Evolutionary conservation across 2,329 filamentous ascomycete species (phyloP), one percentile per base, ranked within the genome.

Genomic region (Ilyonectria destructans): DNA sequence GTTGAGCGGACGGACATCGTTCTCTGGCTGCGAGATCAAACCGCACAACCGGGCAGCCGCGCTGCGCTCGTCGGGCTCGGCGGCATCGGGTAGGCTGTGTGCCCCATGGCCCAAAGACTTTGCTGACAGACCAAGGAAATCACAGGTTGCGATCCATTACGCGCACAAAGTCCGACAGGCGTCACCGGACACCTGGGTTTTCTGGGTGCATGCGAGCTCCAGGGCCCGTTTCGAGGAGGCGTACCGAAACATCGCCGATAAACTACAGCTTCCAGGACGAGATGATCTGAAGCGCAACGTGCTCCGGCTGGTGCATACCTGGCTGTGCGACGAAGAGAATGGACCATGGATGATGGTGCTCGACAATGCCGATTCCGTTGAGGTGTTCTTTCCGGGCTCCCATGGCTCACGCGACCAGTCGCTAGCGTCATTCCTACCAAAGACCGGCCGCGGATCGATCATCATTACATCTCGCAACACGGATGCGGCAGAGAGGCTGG

Each of bases 121-220:
- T 13, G 33, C 33, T 37, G 9, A 40, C 35, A 15, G 12, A 15
- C 35, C 35, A 13, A 69, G 64, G 4, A 69, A 69, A 65, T 69
- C 64, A 13, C 62, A 64, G 17, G 17, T 69, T 7, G 64, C 60
- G 10, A 69, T 64, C 8, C 23, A 69, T 4, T 62, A 54, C 35
- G 67, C 67, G 7, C 31, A 69, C 23, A 40, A 21, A 17, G 10
- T 64, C 15, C 56, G 52, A 23, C 33, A 69, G 4, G 19, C 6
- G 4, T 35, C 46, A 13, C 45, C 56, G 3, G 15, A 58, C 2
- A 61, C 52, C 6, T 61, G 40, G 7, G 52, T 69, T 0, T 69
- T 69, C 29, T 69, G 64, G 67, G 57, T 64, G 1, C 52, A 65
- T 23, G 59, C 63, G 4, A 62, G 67, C 29, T 58, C 63, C 1